Conservation (phyloP, 1,139 yeast species). For the Diutina siamensis region DNA sequence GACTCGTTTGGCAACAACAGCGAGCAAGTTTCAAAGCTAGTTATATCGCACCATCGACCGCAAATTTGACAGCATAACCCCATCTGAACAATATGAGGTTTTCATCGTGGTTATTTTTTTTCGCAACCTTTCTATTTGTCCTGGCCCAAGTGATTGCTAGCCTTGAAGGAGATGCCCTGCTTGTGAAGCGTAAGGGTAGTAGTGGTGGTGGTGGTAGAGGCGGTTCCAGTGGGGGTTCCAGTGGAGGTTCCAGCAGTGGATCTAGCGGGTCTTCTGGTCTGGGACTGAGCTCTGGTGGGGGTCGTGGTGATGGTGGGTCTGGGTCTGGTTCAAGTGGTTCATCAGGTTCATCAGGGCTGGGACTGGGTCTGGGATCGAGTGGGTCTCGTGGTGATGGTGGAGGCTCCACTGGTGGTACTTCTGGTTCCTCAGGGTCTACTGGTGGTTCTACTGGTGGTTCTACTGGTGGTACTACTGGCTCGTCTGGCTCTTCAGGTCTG, state of each 20-base stretch:
- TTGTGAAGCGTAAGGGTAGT: background rate
- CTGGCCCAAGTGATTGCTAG: background rate
- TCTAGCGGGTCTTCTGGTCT: background rate
- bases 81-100: too few relatives aligned
- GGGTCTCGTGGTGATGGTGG: background rate
- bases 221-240: background rate
- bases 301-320: background rate
- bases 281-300: background rate
- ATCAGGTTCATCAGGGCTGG: background rate
- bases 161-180: background rate
- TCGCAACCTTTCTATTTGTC: background rate
- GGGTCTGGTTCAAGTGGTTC: too few relatives aligned
- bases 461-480: background rate
- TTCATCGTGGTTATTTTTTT: background rate
- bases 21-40: background rate
- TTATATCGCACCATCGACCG: too few relatives aligned
- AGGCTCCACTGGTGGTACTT: background rate
- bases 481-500: background rate
- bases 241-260: background rate
- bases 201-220: conserved; percentile 2
- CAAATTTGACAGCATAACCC: background rate
- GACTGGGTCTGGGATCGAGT: background rate
- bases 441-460: conserved; percentile 1
- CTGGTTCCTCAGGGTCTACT: background rate
- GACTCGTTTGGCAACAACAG: background rate